phyloP scores from a whole-genome alignment of 352 stramenopile species.

The Blastocystis sp. region DNA sequence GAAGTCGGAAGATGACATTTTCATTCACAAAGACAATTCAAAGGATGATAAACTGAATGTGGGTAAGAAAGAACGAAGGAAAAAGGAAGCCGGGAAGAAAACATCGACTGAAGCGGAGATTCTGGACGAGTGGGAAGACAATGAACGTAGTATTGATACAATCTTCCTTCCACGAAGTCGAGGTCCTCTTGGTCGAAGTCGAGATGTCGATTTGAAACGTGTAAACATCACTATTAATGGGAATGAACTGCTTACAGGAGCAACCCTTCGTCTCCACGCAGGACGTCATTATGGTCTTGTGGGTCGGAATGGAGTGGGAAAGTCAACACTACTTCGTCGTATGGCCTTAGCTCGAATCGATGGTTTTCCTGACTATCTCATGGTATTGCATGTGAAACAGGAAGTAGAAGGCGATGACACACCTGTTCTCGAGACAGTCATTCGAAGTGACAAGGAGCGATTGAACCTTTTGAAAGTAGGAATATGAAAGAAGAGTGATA shows the following conservation, averaged over 20 bases:
- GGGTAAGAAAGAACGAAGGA: constrained; percentile 53
- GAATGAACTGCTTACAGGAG: constrained; percentile 41
- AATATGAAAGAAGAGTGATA: neutral
- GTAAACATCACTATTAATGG: constrained; percentile 54
- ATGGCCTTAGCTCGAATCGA: constrained; percentile 69
- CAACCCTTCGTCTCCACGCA: constrained; percentile 56
- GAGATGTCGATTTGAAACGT: constrained; percentile 57
- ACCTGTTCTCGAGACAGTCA: constrained; percentile 33
- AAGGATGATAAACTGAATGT: neutral
- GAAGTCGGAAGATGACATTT: neutral
- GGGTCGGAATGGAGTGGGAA: constrained; percentile 77
- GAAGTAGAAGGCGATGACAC: constrained; percentile 22
- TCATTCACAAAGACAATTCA: constrained; percentile 3
- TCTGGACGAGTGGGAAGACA: constrained; percentile 50
- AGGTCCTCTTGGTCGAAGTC: constrained; percentile 29
- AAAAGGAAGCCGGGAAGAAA: constrained; percentile 49
- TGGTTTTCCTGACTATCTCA: constrained; percentile 63
- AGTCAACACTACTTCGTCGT: constrained; percentile 75
- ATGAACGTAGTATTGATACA: constrained; percentile 51
- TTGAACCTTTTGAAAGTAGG: constrained; percentile 22
- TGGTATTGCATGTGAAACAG: constrained; percentile 62
- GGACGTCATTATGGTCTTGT: constrained; percentile 72
- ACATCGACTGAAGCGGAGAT: neutral
- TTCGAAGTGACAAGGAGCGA: constrained; percentile 57
- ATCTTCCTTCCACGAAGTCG: constrained; percentile 62